Evolutionary conservation across 2,329 filamentous ascomycete genomes (phyloP).

Genomic region (Trichoderma koningii): DNA sequence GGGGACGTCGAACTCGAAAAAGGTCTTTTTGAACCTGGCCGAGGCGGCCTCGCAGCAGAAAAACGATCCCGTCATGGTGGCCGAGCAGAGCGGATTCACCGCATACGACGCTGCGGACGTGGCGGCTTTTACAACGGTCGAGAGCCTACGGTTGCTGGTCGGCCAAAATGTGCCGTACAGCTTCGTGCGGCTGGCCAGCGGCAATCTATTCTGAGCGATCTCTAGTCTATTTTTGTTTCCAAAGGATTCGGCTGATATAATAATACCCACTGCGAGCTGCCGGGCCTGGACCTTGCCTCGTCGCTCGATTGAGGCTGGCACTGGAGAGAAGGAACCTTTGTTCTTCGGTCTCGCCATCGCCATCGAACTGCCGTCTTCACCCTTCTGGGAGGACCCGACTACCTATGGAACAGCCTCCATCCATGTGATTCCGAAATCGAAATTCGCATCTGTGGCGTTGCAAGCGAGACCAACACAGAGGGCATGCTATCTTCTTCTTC

Average conservation of each 20-base stretch:
- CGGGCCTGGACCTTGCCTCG: not conserved
- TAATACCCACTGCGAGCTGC: constrained; percentile 18
- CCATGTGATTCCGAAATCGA: not conserved
- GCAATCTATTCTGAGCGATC: constrained; percentile 48
- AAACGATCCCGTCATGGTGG: constrained; percentile 68
- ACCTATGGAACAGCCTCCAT: not conserved
- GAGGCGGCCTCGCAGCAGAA: constrained; percentile 57
- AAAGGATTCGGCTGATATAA: constrained; percentile 18
- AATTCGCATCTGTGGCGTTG: constrained; percentile 25
- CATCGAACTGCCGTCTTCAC: constrained; percentile 5
- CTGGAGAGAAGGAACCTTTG: not conserved
- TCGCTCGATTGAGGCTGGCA: not conserved
- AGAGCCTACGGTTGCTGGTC: constrained; percentile 74
- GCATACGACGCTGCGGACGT: constrained; percentile 79
- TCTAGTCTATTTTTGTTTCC: constrained; percentile 6
- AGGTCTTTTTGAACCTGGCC: constrained; percentile 80
- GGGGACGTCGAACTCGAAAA: constrained; percentile 50
- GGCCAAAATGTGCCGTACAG: constrained; percentile 87
- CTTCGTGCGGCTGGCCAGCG: constrained; percentile 74
- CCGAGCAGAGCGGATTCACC: constrained; percentile 74
- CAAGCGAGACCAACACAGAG: constrained; percentile 19
- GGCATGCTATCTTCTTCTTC: constrained; percentile 1
- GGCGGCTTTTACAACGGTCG: constrained; percentile 80
- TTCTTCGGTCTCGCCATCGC: not conserved
- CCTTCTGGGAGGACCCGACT: not conserved